Percentiles rank a stretch among this genome's conserved stretches.
Evolutionary conservation across 2,329 filamentous ascomycete genomes (phyloP).

Genomic region (Penicillium sp.): DNA sequence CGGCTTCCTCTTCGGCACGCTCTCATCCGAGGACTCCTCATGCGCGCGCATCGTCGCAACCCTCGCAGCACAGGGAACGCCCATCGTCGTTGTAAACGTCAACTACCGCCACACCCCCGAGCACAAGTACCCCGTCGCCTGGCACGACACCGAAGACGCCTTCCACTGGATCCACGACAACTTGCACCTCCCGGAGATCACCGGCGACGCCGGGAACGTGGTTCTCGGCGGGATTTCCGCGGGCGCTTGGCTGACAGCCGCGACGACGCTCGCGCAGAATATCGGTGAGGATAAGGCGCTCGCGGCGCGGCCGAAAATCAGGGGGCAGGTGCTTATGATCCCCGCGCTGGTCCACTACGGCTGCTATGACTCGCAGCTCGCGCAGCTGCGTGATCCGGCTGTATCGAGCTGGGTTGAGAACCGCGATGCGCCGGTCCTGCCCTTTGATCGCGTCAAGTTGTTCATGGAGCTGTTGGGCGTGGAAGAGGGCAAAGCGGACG

Average conservation of each 20-base stretch:
- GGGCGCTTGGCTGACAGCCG: conserved; percentile 51
- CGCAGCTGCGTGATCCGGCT: conserved; percentile 42
- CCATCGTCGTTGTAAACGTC: conserved; percentile 57
- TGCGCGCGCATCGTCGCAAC: conserved; percentile 55
- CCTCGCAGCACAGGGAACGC: conserved; percentile 24
- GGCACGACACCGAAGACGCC: conserved; percentile 59
- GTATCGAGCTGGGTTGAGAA: conserved; percentile 54
- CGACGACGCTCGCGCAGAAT: conserved; percentile 47
- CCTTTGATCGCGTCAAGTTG: conserved; percentile 42
- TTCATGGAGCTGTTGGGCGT: conserved; percentile 37
- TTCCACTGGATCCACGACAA: conserved; percentile 58
- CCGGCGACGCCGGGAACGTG: conserved; percentile 46
- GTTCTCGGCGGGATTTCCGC: conserved; percentile 58
- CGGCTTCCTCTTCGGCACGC: conserved; percentile 61
- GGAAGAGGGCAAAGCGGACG: conserved; percentile 32
- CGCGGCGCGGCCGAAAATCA: conserved; percentile 37
- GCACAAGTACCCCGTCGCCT: conserved; percentile 56
- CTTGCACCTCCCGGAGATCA: conserved; percentile 42
- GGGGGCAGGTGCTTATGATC: conserved; percentile 60
- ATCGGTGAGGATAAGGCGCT: conserved; percentile 29
- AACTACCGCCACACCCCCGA: conserved; percentile 66
- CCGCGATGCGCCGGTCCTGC: conserved; percentile 56
- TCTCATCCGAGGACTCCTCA: conserved; percentile 58
- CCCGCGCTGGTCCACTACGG: conserved; percentile 48
- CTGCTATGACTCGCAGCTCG: conserved; percentile 42